phyloP scores from a whole-genome alignment of 2,329 filamentous ascomycete genomes.

The Aspergillus pseudoglaucus region DNA sequence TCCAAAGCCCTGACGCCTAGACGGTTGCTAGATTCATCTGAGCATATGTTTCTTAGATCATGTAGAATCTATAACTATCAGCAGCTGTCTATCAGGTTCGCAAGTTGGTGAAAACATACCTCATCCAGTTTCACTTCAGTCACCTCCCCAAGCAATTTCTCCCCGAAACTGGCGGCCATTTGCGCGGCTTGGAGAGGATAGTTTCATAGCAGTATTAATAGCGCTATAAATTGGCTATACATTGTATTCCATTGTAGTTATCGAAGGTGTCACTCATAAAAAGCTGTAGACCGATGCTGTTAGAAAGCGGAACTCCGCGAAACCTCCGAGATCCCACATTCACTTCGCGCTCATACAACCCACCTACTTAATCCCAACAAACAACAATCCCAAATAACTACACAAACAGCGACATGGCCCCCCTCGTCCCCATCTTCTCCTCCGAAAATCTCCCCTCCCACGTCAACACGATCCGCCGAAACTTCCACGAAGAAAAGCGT shows the following conservation, averaged over 20 bases:
- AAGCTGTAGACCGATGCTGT: not conserved
- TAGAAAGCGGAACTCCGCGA: not conserved
- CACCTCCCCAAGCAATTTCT: constrained; percentile 47
- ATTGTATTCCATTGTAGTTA: not conserved
- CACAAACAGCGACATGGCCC: constrained; percentile 42
- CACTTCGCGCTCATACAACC: not conserved
- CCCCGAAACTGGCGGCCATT: constrained; percentile 42
- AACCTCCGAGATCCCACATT: not conserved
- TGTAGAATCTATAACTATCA: constrained; percentile 20
- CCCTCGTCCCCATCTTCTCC: constrained; percentile 49
- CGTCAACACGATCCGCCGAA: constrained; percentile 41
- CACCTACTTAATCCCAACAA: not conserved
- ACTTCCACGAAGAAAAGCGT: constrained; percentile 42
- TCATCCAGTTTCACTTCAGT: constrained; percentile 45
- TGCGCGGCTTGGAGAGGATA: not conserved
- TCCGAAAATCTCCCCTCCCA: constrained; percentile 45
- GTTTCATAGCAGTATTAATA: not conserved
- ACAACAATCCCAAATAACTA: not conserved
- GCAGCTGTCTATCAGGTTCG: not conserved
- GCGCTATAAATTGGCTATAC: not conserved
- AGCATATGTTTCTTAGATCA: constrained; percentile 23
- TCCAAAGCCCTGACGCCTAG: constrained; percentile 46
- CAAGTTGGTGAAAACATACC: constrained; percentile 30
- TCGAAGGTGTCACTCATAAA: not conserved
- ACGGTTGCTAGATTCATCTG: constrained; percentile 8